Evolutionary conservation across 78 protist species (phyloP), one percentile per base, ranked within the genome.

Genomic region (Protostelium mycophagum): DNA sequence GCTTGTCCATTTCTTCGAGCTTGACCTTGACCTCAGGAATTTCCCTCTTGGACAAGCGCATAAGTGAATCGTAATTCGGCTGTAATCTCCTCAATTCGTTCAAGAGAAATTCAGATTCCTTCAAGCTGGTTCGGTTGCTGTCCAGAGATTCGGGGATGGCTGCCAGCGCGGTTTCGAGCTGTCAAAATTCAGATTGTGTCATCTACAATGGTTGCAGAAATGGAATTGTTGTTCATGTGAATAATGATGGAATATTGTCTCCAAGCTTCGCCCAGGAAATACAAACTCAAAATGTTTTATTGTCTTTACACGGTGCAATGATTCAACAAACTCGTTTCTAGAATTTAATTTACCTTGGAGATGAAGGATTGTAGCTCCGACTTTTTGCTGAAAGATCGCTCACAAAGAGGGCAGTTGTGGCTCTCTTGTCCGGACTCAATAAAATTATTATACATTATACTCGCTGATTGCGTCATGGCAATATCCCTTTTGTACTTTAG

Each of bases 401-500:
- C 38, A 86, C 96, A 93, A 10, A 93, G 87, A 0, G 93, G 83
- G 35, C 96, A 93, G 36, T 89, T 87, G 35, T 85, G 86, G 28
- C 88, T 29, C 1, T 85, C 34, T 34, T 93, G 31, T 0, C 93
- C 96, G 25, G 84, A 87, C 28, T 85, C 91, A 28, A 91, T 87
- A 36, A 89, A 93, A 28, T 93, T 93, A 10, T 88, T 88, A 38
- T 93, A 93, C 28, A 93, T 35, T 0, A 88, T 38, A 28, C 88
- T 91, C 63, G 88, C 91, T 25, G 91, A 88, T n/a, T 93, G 91
- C 0, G 88, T 51, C 16, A 93, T 51, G 16, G 91, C 87, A 23
- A 63, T 0, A 23, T 88, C 86, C 35, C 51, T 86, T 37, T 10
- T 1, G 1, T 10, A 25, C 37, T 5, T 36, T 16, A 85, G 5